A percentile compares a stretch with the other conserved stretches of the same genome.
These are phyloP conservation scores for Penicillium samsonianum DNA, from an alignment of 495 filamentous ascomycete species.

Conservation along the genomic window DNA sequence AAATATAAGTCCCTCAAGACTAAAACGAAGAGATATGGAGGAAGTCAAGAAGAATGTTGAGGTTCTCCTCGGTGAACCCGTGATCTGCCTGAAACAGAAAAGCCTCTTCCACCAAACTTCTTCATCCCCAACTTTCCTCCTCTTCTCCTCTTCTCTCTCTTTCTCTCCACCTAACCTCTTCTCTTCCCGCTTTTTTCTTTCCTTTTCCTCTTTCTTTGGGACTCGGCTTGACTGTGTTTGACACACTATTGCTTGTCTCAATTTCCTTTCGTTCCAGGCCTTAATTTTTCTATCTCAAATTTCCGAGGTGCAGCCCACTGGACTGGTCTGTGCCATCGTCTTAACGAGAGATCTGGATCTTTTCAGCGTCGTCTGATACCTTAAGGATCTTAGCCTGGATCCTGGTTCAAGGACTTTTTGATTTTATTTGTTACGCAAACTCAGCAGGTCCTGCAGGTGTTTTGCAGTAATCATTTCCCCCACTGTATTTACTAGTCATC, in stretches of 20 bases:
- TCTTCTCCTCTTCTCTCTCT: constrained; percentile 15
- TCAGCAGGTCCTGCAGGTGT: constrained; percentile 93
- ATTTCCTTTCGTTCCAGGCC: constrained; percentile 44
- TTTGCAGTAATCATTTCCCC: constrained; percentile 48
- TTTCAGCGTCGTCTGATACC: constrained; percentile 17
- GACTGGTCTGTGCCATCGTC: constrained; percentile 51
- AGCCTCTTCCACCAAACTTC: constrained; percentile 26
- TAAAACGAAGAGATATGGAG: neutral
- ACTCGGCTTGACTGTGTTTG: constrained; percentile 48
- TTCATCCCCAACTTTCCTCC: constrained; percentile 20
- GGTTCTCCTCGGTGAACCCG: constrained; percentile 21
- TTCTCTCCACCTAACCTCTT: constrained; percentile 14
- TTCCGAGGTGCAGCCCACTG: constrained; percentile 50
- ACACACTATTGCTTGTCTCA: constrained; percentile 50
- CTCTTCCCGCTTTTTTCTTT: constrained; percentile 27
- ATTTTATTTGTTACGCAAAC: constrained; percentile 55
- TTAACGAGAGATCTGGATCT: constrained; percentile 35
- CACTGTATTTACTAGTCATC: constrained; percentile 45
- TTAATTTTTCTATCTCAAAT: constrained; percentile 17
- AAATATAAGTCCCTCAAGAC: neutral
- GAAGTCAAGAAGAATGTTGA: constrained; percentile 19
- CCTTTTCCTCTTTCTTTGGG: constrained; percentile 30
- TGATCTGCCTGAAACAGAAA: constrained; percentile 26
- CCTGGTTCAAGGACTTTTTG: constrained; percentile 21
- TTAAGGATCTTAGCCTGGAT: constrained; percentile 21